Conservation (phyloP, 768 basidiomycete species). For the Macrolepiota fuliginosa region DNA sequence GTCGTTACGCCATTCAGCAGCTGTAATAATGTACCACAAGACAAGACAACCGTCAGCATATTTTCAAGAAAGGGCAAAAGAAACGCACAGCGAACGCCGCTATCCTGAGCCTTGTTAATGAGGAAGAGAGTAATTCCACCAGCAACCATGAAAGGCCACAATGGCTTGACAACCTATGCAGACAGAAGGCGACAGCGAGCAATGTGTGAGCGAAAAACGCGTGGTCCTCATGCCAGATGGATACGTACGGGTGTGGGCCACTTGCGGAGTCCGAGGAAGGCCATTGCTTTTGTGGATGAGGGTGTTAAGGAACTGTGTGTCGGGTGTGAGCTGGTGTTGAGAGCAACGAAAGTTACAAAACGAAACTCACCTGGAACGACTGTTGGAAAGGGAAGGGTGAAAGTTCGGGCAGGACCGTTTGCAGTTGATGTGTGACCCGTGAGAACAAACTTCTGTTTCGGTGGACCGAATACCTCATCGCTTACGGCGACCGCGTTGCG, state of each 20-base stretch:
- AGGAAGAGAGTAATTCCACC: conserved; percentile 64
- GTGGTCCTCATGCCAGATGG: not conserved
- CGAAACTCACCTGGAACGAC: not conserved
- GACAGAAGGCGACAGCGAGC: not conserved
- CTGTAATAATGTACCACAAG: conserved; percentile 29
- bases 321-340: not conserved
- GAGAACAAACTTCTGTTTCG: conserved; percentile 23
- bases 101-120: conserved; percentile 65
- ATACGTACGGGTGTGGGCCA: conserved; percentile 70
- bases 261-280: conserved; percentile 78
- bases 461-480: not conserved
- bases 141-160: conserved; percentile 81
- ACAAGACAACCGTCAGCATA: conserved; percentile 11
- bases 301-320: conserved; percentile 2
- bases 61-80: not conserved
- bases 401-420: conserved; percentile 42
- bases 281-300: conserved; percentile 42
- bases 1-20: conserved; percentile 67
- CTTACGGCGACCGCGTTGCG: not conserved
- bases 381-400: not conserved
- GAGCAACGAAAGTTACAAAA: not conserved
- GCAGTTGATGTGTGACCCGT: conserved; percentile 23
- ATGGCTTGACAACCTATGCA: conserved; percentile 60
- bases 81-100: conserved; percentile 67
- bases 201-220: not conserved